A percentile compares a stretch with the other conserved stretches of the same genome.
phyloP scores from a whole-genome alignment of 2,329 filamentous ascomycete species.

The Arthroderma sp. region DNA sequence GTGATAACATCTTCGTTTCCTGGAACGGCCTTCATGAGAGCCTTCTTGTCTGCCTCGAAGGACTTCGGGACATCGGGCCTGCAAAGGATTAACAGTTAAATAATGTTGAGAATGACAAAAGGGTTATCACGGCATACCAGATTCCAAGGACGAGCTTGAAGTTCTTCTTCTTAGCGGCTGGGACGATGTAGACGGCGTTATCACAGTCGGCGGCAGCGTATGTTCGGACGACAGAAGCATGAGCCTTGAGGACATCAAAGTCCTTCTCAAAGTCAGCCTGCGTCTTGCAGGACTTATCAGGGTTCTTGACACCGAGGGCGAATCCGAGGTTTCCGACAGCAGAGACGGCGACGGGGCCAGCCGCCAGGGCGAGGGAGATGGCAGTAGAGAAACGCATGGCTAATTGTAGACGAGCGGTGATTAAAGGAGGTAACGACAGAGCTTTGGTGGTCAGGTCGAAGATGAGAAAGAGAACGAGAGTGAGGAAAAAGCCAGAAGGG shows the following conservation, averaged over 20 bases:
- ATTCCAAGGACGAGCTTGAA: slow-evolving; percentile 60
- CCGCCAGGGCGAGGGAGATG: slow-evolving; percentile 31
- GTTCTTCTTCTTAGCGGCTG: slow-evolving; percentile 51
- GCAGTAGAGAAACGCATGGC: slow-evolving; percentile 37
- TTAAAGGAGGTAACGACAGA: not conserved
- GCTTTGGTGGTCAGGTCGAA: too few relatives aligned
- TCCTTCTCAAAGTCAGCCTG: slow-evolving; percentile 52
- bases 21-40: slow-evolving; percentile 37
- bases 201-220: slow-evolving; percentile 58
- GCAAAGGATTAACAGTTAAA: too few relatives aligned
- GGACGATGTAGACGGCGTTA: slow-evolving; percentile 49
- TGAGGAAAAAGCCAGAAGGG: not conserved
- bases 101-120: not conserved
- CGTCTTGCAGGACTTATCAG: slow-evolving; percentile 51
- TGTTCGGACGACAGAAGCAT: slow-evolving; percentile 49
- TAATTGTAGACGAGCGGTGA: slow-evolving; percentile 14
- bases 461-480: slow-evolving; percentile 4
- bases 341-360: slow-evolving; percentile 38
- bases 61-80: slow-evolving; percentile 53
- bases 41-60: slow-evolving; percentile 49
- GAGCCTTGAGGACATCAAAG: slow-evolving; percentile 47
- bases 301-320: slow-evolving; percentile 52
- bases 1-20: slow-evolving; percentile 48
- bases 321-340: slow-evolving; percentile 51
- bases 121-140: slow-evolving; percentile 39